These are phyloP conservation scores for Venturia nashicola DNA, from an alignment of 2,329 filamentous ascomycete genomes.

Conservation along the genomic window DNA sequence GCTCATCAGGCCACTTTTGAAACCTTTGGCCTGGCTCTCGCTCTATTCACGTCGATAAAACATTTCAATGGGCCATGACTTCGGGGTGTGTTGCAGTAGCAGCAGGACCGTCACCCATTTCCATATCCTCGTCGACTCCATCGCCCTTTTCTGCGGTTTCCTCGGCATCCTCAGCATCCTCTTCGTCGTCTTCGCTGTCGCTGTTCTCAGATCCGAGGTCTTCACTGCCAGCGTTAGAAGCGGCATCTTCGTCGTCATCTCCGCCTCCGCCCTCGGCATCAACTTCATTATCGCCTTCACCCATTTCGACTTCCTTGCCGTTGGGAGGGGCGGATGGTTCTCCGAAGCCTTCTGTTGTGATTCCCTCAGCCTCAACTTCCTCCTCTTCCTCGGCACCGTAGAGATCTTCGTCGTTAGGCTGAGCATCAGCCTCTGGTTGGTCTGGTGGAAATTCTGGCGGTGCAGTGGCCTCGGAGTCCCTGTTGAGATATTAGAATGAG, in stretches of 20 bases:
- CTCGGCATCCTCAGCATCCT: conserved; percentile 45
- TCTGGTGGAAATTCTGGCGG: conserved; percentile 94
- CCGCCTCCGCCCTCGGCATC: conserved; percentile 39
- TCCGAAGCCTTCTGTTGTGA: conserved; percentile 33
- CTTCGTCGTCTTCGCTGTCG: conserved; percentile 35
- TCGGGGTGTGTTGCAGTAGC: background rate
- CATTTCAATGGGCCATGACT: background rate
- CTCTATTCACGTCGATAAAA: background rate
- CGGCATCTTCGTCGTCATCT: conserved; percentile 52
- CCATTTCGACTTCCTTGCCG: conserved; percentile 66
- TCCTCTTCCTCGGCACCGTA: conserved; percentile 82
- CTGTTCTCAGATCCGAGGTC: conserved; percentile 56
- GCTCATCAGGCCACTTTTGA: background rate
- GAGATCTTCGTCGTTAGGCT: conserved; percentile 67
- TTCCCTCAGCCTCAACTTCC: conserved; percentile 47
- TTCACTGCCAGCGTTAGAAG: conserved; percentile 61
- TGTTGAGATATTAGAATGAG: conserved; percentile 24
- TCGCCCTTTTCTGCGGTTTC: conserved; percentile 17
- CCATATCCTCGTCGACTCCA: conserved; percentile 9
- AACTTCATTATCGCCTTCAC: conserved; percentile 59
- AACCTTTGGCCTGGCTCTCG: background rate
- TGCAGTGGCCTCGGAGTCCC: conserved; percentile 96
- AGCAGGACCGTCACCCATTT: conserved; percentile 1
- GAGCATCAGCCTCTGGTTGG: conserved; percentile 85
- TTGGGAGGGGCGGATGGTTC: conserved; percentile 18